Base-by-base conservation (phyloP, 805 yeast genomes). In the Tetrapisispora arboricola region DNA sequence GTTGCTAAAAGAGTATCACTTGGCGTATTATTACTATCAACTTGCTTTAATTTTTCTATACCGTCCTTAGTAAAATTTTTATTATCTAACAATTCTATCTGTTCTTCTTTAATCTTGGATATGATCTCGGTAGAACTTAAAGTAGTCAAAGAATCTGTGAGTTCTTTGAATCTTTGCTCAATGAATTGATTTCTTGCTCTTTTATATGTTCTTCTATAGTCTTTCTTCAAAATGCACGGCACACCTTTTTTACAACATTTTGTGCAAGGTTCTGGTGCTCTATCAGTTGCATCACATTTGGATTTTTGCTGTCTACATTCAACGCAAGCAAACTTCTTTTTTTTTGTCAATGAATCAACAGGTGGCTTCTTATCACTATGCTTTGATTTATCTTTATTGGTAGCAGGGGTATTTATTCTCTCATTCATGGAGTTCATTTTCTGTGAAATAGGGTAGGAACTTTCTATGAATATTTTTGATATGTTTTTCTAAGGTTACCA, bases 291-390 rank as follows among this genome's bases (percentile, higher is more conserved):
- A 63, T 88, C 95, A 64, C 96, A 88, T 53, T 78, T 76, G 27
- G 87, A 80, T 63, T 92, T 92, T 59, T 90, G 98, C 61, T 92
- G 97, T 12, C 97, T 75, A 58, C 98, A 92, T 54, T 90, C 95
- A 1, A 85, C 86, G 66, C 98, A 92, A 0, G 97, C 97, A 57
- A 87, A 76, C 42, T 78, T 80, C 11, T 59, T 49, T 36, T 49
- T 55, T 26, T 42, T 42, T 16, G 16, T 30, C 2, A 34, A 13
- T 11, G 22, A 17, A 10, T 28, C 31, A 17, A 17, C 18, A 19
- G 27, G 12, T 9, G n/a, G 20, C 3, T 15, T 7, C 26, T 6
- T 12, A 11, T 26, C 31, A 35, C 11, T 12, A 10, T 6, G 7
- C 6, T 27, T n/a, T n/a, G n/a, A n/a, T n/a, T n/a, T n/a, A n/a